A percentile compares a stretch with the other conserved stretches of the same genome.
Evolutionary conservation across 139 green algal genomes (phyloP).

Genomic region (Volvox reticuliferus): DNA sequence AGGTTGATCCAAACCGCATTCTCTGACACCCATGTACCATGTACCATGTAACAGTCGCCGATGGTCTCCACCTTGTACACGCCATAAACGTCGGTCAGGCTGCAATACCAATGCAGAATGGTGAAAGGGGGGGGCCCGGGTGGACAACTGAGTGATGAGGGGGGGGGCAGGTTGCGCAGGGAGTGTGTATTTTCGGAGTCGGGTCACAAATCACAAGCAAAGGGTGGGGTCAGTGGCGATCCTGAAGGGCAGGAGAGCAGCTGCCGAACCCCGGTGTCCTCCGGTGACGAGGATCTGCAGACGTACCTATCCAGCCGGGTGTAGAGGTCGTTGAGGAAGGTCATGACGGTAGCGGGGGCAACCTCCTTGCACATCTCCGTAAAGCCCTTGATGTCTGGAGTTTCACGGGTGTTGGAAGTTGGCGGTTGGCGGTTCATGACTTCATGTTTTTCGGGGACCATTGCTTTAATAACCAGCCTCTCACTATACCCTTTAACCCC

Average conservation of each 20-base stretch:
- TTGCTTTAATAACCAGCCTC: not conserved
- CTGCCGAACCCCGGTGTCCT: too few relatives aligned
- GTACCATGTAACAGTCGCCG: slow-evolving; percentile 68
- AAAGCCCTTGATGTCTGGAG: slow-evolving; percentile 50
- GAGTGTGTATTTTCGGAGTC: too few relatives aligned
- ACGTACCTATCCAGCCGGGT: slow-evolving; percentile 4
- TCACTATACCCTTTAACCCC: not conserved
- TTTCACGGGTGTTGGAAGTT: not conserved
- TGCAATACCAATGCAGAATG: not conserved
- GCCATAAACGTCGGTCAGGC: slow-evolving; percentile 52
- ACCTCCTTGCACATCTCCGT: slow-evolving; percentile 50
- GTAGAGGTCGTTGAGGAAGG: slow-evolving; percentile 60
- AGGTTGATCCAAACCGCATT: too few relatives aligned
- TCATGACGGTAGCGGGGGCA: slow-evolving; percentile 39
- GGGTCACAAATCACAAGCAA: too few relatives aligned
- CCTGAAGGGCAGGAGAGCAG: too few relatives aligned
- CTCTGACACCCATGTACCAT: not conserved
- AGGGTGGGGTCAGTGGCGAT: too few relatives aligned
- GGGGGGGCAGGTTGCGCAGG: not conserved
- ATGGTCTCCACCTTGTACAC: slow-evolving; percentile 72
- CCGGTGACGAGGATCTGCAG: not conserved
- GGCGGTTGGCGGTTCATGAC: not conserved
- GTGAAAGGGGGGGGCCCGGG: not conserved
- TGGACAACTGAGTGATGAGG: not conserved
- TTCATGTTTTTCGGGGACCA: not conserved